Evolutionary conservation across 2,329 filamentous ascomycete species (phyloP).

Genomic region (Cercospora nicotianae): DNA sequence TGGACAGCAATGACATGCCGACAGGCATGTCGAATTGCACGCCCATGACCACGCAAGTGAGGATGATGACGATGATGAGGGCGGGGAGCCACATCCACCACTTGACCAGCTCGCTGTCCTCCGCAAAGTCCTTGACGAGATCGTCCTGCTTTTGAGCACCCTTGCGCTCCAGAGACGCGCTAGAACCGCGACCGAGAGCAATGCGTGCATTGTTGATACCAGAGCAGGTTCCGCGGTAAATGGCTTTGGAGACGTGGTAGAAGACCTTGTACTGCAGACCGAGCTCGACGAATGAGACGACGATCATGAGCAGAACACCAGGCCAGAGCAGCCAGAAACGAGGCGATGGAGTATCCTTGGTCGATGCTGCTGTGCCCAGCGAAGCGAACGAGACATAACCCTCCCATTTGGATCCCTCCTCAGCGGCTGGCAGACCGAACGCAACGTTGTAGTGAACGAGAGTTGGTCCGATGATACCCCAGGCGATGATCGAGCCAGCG

Average conservation of each 20-base stretch:
- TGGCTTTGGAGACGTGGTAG: constrained; percentile 50
- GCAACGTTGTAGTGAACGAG: constrained; percentile 56
- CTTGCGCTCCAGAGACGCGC: constrained; percentile 46
- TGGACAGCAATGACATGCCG: constrained; percentile 58
- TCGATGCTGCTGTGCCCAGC: constrained; percentile 39
- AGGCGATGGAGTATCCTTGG: constrained; percentile 49
- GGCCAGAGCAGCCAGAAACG: constrained; percentile 57
- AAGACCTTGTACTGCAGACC: constrained; percentile 42
- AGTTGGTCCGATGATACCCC: constrained; percentile 58
- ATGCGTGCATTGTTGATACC: constrained; percentile 44
- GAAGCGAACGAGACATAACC: constrained; percentile 45
- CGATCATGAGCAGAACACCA: constrained; percentile 53
- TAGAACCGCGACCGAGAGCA: constrained; percentile 46
- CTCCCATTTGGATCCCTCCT: constrained; percentile 46
- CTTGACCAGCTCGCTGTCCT: constrained; percentile 50
- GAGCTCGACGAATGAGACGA: constrained; percentile 49
- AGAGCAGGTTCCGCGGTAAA: constrained; percentile 50
- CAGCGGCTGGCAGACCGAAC: constrained; percentile 43
- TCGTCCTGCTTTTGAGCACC: constrained; percentile 43
- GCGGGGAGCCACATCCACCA: constrained; percentile 56
- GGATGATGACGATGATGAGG: constrained; percentile 51
- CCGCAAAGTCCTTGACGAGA: constrained; percentile 54
- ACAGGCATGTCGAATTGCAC: constrained; percentile 58
- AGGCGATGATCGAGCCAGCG: constrained; percentile 56
- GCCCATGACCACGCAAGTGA: constrained; percentile 51